phyloP scores from a whole-genome alignment of 352 stramenopile genomes.

The Pythium scleroteichum region DNA sequence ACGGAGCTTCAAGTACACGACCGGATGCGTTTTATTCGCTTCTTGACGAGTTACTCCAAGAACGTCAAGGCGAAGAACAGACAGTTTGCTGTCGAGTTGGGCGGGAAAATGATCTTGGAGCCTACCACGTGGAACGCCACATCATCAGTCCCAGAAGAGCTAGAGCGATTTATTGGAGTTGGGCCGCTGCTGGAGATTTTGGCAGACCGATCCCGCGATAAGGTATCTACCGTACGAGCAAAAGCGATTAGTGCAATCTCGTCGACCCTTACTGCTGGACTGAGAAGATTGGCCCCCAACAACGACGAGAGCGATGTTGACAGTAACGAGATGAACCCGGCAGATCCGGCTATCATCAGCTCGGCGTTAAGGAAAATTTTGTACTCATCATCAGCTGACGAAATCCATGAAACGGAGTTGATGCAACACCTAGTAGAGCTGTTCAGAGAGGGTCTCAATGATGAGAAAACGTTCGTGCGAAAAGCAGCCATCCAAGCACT shows the following conservation, averaged over 20 bases:
- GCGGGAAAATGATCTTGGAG: conserved; percentile 67
- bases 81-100: conserved; percentile 79
- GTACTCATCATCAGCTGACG: conserved; percentile 30
- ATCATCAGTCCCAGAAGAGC: conserved; percentile 24
- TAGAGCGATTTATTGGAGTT: conserved; percentile 51
- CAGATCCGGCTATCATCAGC: conserved; percentile 39
- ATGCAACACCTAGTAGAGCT: conserved; percentile 70
- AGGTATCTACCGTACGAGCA: conserved; percentile 74
- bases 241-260: conserved; percentile 83
- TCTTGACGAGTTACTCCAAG: conserved; percentile 75
- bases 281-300: conserved; percentile 29
- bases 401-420: conserved; percentile 55
- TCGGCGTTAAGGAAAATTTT: conserved; percentile 53
- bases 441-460: conserved; percentile 67
- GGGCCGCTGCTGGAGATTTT: conserved; percentile 66
- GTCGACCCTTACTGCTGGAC: conserved; percentile 50
- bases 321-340: not conserved
- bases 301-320: conserved; percentile 12
- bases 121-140: conserved; percentile 44
- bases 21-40: conserved; percentile 57
- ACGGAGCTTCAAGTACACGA: conserved; percentile 57
- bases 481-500: conserved; percentile 77
- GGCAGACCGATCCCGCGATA: conserved; percentile 73
- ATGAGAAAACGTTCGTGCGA: conserved; percentile 86
- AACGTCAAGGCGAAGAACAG: conserved; percentile 74